Conservation (phyloP, 495 filamentous ascomycete genomes). For the Talaromyces ruber region DNA sequence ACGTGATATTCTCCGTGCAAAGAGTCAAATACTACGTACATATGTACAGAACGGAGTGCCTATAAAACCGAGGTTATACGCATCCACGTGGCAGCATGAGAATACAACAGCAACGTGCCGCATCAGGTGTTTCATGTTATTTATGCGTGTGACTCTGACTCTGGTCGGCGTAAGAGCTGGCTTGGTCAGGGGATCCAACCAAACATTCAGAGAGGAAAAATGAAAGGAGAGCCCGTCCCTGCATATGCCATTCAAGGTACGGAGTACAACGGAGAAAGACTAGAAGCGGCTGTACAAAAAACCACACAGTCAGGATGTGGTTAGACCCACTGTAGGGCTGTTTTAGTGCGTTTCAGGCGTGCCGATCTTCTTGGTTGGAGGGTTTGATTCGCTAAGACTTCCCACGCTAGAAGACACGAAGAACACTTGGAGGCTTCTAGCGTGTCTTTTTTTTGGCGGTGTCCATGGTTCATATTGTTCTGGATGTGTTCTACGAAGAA, state of each 20-base stretch:
- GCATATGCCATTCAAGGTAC: not conserved
- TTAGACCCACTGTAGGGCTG: not conserved
- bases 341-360: conserved; percentile 1
- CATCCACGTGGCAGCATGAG: not conserved
- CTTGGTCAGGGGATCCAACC: too few species aligned
- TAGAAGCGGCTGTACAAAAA: not conserved
- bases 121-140: not conserved
- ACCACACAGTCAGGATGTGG: not conserved
- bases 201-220: not conserved
- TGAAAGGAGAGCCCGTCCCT: not conserved
- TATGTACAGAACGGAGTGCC: too few species aligned
- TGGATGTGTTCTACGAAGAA: not conserved
- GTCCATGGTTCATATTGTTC: not conserved
- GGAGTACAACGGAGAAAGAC: not conserved
- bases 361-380: not conserved
- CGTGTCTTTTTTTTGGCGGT: not conserved
- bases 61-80: not conserved
- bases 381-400: not conserved
- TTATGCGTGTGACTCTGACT: not conserved
- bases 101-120: not conserved
- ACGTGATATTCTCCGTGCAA: not conserved
- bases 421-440: not conserved
- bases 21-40: too few species aligned
- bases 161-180: not conserved
- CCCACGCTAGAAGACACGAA: not conserved